phyloP scores from a whole-genome alignment of 192 early-diverging fungal genomes.

The Backusella circina region DNA sequence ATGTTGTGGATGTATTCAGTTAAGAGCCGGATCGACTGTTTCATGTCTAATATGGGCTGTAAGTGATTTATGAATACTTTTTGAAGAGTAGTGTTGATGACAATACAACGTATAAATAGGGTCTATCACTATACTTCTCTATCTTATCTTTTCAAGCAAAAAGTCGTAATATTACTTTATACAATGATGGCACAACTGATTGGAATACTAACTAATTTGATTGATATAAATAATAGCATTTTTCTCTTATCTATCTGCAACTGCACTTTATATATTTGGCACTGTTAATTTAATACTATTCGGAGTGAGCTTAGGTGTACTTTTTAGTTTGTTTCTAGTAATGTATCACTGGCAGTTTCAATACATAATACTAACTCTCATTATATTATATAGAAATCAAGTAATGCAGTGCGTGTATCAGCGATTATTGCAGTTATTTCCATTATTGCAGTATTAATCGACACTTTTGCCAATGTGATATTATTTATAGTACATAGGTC shows the following conservation, averaged over 20 bases:
- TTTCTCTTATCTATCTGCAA: slow-evolving; percentile 2
- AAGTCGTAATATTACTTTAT: slow-evolving; percentile 19
- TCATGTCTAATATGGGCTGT: slow-evolving; percentile 15
- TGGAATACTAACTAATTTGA: background rate
- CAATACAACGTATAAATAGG: slow-evolving; percentile 3
- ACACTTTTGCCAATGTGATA: slow-evolving; percentile 24
- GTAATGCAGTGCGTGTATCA: slow-evolving; percentile 10
- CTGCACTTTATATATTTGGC: slow-evolving; percentile 1
- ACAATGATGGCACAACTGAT: background rate
- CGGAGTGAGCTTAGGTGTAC: background rate
- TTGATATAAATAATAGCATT: slow-evolving; percentile 2
- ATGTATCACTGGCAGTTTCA: background rate
- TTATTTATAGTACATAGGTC: slow-evolving; percentile 20
- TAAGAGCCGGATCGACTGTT: background rate
- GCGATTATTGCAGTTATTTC: background rate
- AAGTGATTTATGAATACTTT: background rate
- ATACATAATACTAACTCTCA: background rate
- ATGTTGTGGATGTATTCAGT: slow-evolving; percentile 17
- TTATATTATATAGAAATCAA: slow-evolving; percentile 2
- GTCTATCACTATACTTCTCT: slow-evolving; percentile 30
- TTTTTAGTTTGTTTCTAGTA: background rate
- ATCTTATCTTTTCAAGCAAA: slow-evolving; percentile 26
- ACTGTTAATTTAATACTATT: slow-evolving; percentile 5
- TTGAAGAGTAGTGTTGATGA: background rate
- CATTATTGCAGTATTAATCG: slow-evolving; percentile 9